phyloP scores from a whole-genome alignment of 805 yeast genomes.

The Ogataea nitratoaversa region DNA sequence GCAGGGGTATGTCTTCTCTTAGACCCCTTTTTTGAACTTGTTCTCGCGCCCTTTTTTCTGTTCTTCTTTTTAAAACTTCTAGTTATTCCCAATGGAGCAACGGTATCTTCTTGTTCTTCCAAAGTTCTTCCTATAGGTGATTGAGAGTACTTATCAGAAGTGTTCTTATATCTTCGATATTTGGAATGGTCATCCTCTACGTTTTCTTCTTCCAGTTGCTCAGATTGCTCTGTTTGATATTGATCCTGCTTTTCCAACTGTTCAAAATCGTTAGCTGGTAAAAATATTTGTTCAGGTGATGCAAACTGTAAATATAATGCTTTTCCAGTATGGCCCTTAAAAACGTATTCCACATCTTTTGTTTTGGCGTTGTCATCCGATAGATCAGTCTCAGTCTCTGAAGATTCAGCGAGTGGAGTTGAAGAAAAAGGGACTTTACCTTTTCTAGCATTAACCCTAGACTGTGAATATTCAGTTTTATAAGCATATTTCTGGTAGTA shows the following conservation, averaged over 20 bases:
- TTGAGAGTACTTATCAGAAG: too few relatives aligned
- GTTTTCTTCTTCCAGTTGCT: too few relatives aligned
- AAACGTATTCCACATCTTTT: background rate
- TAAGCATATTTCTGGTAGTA: background rate
- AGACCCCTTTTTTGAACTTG: background rate
- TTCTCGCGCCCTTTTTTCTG: background rate
- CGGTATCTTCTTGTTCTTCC: too few relatives aligned
- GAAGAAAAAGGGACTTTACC: too few relatives aligned
- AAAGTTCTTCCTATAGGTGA: too few relatives aligned
- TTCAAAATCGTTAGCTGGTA: background rate
- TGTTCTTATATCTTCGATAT: too few relatives aligned
- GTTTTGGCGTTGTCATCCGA: background rate
- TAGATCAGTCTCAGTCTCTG: too few relatives aligned
- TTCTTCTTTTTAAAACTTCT: constrained; percentile 2
- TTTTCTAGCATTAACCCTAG: too few relatives aligned
- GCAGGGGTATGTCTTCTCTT: background rate
- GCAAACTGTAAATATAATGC: constrained; percentile 21
- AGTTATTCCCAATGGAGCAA: background rate
- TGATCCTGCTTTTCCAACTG: background rate
- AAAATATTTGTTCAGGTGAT: constrained; percentile 15
- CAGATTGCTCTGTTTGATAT: background rate
- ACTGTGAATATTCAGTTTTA: background rate
- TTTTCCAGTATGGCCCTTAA: background rate
- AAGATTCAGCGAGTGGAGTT: too few relatives aligned
- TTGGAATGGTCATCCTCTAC: too few relatives aligned